phyloP scores from a whole-genome alignment of 176 grass and related monocot genomes.

The Echinochloa phyllopogon region DNA sequence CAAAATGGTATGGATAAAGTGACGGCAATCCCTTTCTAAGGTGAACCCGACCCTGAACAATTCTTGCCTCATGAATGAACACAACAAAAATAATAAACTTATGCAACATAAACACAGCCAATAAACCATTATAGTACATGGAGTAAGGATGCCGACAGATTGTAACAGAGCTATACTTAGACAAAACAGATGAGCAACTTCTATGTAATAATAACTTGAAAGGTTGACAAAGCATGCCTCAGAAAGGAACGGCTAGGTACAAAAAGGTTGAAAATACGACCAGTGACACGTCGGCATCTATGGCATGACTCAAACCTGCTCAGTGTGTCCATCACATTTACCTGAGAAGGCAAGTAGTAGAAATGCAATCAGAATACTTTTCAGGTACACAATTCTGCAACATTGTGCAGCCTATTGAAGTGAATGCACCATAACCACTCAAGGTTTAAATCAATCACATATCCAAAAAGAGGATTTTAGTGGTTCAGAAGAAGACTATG shows the following conservation, averaged over 20 bases:
- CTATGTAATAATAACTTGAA: constrained; percentile 99
- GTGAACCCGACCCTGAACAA: constrained; percentile 98
- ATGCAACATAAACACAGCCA: not conserved
- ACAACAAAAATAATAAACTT: constrained; percentile 35
- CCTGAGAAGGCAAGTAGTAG: constrained; percentile 52
- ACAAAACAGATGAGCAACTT: constrained; percentile 98
- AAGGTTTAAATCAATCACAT: too few relatives aligned
- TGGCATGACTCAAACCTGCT: constrained; percentile 99
- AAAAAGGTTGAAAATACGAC: constrained; percentile 43
- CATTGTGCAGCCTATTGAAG: not conserved
- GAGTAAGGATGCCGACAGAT: not conserved
- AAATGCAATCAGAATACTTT: constrained; percentile 8
- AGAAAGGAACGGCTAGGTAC: not conserved
- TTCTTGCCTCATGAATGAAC: constrained; percentile 85
- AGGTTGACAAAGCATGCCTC: constrained; percentile 93
- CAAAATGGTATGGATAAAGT: constrained; percentile 97
- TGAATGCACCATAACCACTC: too few relatives aligned
- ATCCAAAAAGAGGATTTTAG: constrained; percentile 2
- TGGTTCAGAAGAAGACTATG: too few relatives aligned
- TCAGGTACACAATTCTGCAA: constrained; percentile 3
- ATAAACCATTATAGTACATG: not conserved
- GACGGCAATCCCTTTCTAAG: constrained; percentile 95
- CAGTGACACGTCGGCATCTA: constrained; percentile 94
- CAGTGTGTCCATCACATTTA: constrained; percentile 98
- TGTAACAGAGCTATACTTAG: constrained; percentile 51